Evolutionary conservation across 2,329 filamentous ascomycete genomes (phyloP), one percentile per base, ranked within the genome.

Genomic region (Hymenoscyphus scutula): DNA sequence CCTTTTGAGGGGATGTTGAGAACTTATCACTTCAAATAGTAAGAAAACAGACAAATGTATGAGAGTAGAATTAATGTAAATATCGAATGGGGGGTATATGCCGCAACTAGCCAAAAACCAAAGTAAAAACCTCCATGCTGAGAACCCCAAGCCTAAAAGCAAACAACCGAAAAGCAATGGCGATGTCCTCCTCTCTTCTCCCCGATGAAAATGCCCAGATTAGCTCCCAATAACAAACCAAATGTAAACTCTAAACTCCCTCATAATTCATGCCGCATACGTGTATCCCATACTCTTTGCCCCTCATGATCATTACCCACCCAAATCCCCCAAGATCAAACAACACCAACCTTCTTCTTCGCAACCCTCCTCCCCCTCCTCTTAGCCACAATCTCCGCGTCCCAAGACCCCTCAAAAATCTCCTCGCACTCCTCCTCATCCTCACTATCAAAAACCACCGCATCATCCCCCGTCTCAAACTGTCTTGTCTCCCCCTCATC

Each of bases 391-490:
- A 69, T 60, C 17, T 80, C 79, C 1, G 83, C 76, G 69, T 88
- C 81, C 86, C 86, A 89, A 4, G 78, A 78, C 1, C 86, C 86
- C 0, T 80, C 76, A 73, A 89, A 89, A 37, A 89, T 76, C 53
- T 88, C 86, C 61, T 89, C 86, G 59, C 86, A 88, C 71, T 89
- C 86, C 45, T 88, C 85, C 63, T 88, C 84, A 65, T 89, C 84
- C 8, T 84, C 82, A 25, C 84, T 87, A 75, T 89, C 84, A 67
- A 88, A 88, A 48, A 80, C 77, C 17, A 86, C 70, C 29, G 77
- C 74, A 3, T 75, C 62, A 32, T 56, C 64, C 19, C 61, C 84
- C 68, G 87, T 84, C 13, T 85, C 82, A 60, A 85, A 82, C 57
- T 86, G 81, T 2, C 82, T 80, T 17, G 80, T 84, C 74, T 86